Conservation (phyloP, 1,284 basidiomycete species). For the Sporisorium scitamineum region DNA sequence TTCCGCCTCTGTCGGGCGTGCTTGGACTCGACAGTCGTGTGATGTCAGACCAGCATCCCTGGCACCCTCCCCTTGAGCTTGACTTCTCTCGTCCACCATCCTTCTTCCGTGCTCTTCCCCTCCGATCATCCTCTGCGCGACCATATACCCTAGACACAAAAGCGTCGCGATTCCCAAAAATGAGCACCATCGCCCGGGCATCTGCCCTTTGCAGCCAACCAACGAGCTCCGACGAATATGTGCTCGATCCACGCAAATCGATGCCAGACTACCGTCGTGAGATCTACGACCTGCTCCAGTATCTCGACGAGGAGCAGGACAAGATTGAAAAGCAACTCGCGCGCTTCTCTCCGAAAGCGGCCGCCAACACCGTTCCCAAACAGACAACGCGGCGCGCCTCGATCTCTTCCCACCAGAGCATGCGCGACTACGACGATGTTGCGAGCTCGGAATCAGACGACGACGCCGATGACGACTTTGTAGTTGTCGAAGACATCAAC, state of each 20-base stretch:
- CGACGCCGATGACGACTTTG: slow-evolving; percentile 39
- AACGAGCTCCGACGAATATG: slow-evolving; percentile 21
- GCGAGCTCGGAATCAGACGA: slow-evolving; percentile 28
- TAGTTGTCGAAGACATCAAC: slow-evolving; percentile 45
- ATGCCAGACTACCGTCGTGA: slow-evolving; percentile 49
- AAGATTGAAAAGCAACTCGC: slow-evolving; percentile 45
- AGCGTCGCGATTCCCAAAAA: neutral
- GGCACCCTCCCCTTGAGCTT: neutral
- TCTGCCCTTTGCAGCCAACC: neutral
- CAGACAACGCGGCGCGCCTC: slow-evolving; percentile 9
- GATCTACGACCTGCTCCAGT: slow-evolving; percentile 48
- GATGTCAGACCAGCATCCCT: neutral
- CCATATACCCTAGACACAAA: slow-evolving; percentile 7
- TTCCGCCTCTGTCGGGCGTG: neutral
- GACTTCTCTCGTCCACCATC: neutral
- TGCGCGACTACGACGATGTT: slow-evolving; percentile 15
- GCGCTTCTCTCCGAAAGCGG: slow-evolving; percentile 10
- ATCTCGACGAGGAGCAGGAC: slow-evolving; percentile 49
- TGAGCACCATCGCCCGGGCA: slow-evolving; percentile 20
- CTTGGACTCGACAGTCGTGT: neutral
- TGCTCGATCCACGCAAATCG: slow-evolving; percentile 41
- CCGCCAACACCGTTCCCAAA: neutral
- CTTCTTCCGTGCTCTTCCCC: neutral
- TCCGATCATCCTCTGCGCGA: neutral
- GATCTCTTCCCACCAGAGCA: slow-evolving; percentile 3